phyloP scores from a whole-genome alignment of 2,329 filamentous ascomycete genomes.

The Ophiostoma sp. region DNA sequence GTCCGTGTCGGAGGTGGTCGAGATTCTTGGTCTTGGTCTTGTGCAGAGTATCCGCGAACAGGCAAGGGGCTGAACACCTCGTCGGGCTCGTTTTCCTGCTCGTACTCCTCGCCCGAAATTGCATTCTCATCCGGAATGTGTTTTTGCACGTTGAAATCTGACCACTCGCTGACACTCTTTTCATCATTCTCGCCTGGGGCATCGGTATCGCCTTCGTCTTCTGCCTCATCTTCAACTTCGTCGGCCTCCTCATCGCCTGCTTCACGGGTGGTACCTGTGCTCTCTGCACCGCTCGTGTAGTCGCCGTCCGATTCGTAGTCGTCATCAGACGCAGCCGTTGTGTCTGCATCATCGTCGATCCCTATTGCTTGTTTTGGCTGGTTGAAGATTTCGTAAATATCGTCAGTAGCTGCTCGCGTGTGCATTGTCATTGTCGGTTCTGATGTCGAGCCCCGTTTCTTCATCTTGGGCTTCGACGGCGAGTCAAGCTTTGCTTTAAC shows the following conservation, averaged over 20 bases:
- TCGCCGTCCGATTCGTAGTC: slow-evolving; percentile 68
- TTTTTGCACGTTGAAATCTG: slow-evolving; percentile 72
- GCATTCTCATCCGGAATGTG: slow-evolving; percentile 50
- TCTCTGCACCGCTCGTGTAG: slow-evolving; percentile 82
- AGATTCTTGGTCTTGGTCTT: slow-evolving; percentile 34
- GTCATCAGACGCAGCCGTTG: slow-evolving; percentile 25
- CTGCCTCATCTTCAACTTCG: slow-evolving; percentile 44
- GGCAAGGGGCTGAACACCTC: slow-evolving; percentile 27
- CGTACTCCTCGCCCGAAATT: neutral
- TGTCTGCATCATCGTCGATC: slow-evolving; percentile 60
- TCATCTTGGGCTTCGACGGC: slow-evolving; percentile 76
- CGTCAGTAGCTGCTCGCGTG: slow-evolving; percentile 89
- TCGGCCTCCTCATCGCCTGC: slow-evolving; percentile 46
- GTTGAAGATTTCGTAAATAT: slow-evolving; percentile 97
- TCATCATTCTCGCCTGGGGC: slow-evolving; percentile 51
- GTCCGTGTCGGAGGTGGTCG: slow-evolving; percentile 49
- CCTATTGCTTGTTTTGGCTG: slow-evolving; percentile 56
- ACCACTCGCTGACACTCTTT: slow-evolving; percentile 75
- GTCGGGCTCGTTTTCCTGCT: slow-evolving; percentile 33
- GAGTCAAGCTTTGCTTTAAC: slow-evolving; percentile 93
- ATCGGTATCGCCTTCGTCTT: slow-evolving; percentile 40
- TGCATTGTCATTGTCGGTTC: slow-evolving; percentile 99
- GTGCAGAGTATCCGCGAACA: slow-evolving; percentile 21
- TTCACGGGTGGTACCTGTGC: slow-evolving; percentile 60
- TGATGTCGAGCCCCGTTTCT: slow-evolving; percentile 59